Evolutionary conservation across 805 yeast genomes (phyloP).

Genomic region (Pichia deserticola): DNA sequence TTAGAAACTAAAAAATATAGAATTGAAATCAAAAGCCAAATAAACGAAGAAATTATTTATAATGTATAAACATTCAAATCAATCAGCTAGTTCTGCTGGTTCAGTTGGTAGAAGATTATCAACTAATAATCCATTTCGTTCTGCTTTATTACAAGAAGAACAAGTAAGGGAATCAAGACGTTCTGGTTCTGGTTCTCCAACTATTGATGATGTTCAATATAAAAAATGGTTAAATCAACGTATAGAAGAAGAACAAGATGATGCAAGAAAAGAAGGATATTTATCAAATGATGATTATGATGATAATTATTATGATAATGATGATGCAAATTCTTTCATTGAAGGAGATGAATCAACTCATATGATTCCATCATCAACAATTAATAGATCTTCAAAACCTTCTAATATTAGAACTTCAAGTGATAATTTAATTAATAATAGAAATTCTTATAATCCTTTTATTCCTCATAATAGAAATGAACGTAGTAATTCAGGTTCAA

Average conservation of each 20-base stretch:
- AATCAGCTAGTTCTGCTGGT: conserved; percentile 30
- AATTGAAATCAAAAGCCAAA: background rate
- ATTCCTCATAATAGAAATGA: conserved; percentile 2
- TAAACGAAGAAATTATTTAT: background rate
- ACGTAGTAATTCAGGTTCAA: conserved; percentile 4
- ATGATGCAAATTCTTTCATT: conserved; percentile 29
- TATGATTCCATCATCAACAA: background rate
- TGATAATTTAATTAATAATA: conserved; percentile 9
- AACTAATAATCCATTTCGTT: conserved; percentile 68
- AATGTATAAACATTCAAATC: conserved; percentile 28
- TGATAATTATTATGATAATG: conserved; percentile 33
- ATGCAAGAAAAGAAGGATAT: conserved; percentile 3
- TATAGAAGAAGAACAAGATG: conserved; percentile 23
- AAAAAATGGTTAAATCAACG: conserved; percentile 48
- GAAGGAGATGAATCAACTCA: conserved; percentile 17
- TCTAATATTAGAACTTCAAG: conserved; percentile 15
- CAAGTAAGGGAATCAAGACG: conserved; percentile 8
- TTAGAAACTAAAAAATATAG: too few relatives aligned
- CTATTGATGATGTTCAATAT: conserved; percentile 32
- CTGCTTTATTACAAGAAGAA: conserved; percentile 31
- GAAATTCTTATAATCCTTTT: conserved; percentile 11
- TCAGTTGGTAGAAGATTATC: conserved; percentile 41
- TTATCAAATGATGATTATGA: conserved; percentile 16
- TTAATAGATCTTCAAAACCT: conserved; percentile 1
- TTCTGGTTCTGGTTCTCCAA: conserved; percentile 9